Evolutionary conservation across 345 rosid genomes (phyloP).

Genomic region (Tarenaya hassleriana): DNA sequence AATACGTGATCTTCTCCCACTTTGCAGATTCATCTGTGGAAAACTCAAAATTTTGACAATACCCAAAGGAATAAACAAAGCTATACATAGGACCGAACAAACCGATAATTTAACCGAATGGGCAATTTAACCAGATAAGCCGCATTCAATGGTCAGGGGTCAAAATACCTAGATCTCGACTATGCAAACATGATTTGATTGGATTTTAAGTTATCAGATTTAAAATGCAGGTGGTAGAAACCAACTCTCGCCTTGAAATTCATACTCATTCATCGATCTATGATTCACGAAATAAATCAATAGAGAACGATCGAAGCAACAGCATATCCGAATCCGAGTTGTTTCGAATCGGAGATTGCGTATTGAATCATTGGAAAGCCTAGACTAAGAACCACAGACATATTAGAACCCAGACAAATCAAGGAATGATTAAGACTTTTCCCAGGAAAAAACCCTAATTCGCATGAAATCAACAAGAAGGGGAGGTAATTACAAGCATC

Average conservation of each 20-base stretch:
- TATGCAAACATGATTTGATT: no score
- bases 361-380: no score
- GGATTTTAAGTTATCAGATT: no score
- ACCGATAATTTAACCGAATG: neutral
- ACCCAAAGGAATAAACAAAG: neutral
- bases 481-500: constrained; percentile 52
- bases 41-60: neutral
- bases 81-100: neutral
- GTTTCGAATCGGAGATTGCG: neutral
- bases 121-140: constrained; percentile 7
- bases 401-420: neutral
- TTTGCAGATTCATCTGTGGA: constrained; percentile 65
- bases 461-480: constrained; percentile 14
- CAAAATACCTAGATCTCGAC: no score
- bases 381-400: neutral
- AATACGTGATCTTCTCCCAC: constrained; percentile 89
- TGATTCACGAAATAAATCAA: neutral
- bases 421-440: neutral
- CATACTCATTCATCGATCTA: neutral
- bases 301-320: no score
- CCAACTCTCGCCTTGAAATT: no score
- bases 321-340: neutral
- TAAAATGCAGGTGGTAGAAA: no score
- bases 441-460: constrained; percentile 6
- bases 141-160: neutral